Conservation (phyloP, 139 green algal genomes). For the Coelastrella sp. region DNA sequence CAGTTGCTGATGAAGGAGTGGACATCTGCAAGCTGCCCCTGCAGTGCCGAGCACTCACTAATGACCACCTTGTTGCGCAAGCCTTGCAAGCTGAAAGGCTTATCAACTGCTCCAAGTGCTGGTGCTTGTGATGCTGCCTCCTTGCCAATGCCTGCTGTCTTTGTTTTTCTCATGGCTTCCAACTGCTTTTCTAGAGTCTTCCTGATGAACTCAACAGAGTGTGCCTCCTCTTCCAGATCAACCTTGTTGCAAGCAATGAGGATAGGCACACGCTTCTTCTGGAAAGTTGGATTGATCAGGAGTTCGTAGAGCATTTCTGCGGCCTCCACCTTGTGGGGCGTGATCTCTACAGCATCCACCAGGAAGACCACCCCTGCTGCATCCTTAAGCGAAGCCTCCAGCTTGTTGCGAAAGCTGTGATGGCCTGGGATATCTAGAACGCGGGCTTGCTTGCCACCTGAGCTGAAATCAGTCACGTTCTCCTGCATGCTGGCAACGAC, state of each 20-base stretch:
- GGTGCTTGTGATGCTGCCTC: conserved; percentile 28
- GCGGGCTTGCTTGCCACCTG: conserved; percentile 46
- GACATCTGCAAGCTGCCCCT: conserved; percentile 36
- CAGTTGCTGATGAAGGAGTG: conserved; percentile 37
- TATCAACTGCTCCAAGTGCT: conserved; percentile 33
- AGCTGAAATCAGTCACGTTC: not conserved
- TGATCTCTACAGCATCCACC: conserved; percentile 88
- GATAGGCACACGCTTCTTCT: conserved; percentile 74
- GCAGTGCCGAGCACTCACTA: conserved; percentile 28
- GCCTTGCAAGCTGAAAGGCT: conserved; percentile 40
- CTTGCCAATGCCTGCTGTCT: conserved; percentile 56
- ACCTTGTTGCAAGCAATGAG: conserved; percentile 95
- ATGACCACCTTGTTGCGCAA: conserved; percentile 36
- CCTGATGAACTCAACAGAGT: conserved; percentile 90
- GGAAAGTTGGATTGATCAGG: conserved; percentile 67
- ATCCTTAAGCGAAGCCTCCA: conserved; percentile 67
- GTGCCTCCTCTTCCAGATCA: conserved; percentile 84
- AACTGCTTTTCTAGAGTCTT: conserved; percentile 93
- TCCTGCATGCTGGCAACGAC: conserved; percentile 54
- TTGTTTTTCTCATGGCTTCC: conserved; percentile 79
- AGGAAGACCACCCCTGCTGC: conserved; percentile 86
- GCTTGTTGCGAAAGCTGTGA: conserved; percentile 71
- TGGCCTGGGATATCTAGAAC: conserved; percentile 92
- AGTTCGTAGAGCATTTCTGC: conserved; percentile 68
- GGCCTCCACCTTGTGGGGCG: conserved; percentile 60